Base-by-base conservation (phyloP, 352 stramenopile species). In the Globisporangium splendens region DNA sequence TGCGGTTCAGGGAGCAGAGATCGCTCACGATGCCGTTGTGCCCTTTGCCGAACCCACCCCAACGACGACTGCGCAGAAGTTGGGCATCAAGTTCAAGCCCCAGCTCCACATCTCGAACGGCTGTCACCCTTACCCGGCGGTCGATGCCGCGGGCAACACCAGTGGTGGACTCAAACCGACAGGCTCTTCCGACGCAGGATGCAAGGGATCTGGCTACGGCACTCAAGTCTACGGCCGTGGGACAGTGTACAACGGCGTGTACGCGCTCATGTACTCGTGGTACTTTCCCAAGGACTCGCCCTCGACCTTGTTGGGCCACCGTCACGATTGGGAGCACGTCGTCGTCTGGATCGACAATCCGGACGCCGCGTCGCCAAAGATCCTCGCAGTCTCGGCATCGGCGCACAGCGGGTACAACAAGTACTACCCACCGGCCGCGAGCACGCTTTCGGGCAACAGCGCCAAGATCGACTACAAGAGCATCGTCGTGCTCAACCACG, bases 211-310 rank as follows among this genome's bases (percentile, higher is more conserved):
- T 6, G 62, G 62, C 22, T 67, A 59, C 17, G 64, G 59, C 18
- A 62, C 64, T 0, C 65, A 72, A 53, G 49, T 72, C 4, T 72
- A 66, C 39, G 55, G 61, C 22, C 65, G 61, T 13, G 56, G 56
- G 11, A 38, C 20, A 12, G 52, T n/a, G 43, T 69, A 69, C 52
- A 61, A 71, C 18, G 56, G 51, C 22, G 44, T 42, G 13, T 68
- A 46, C 28, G 56, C 61, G 22, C 62, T 72, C 63, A 69, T 69
- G 65, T 71, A 73, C 60, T 63, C 61, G 18, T 74, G 68, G 68
- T 79, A 79, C 62, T 76, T 79, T 49, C 63, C 44, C 18, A 79
- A 75, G 57, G 67, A 79, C 60, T 65, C 65, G 41, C 68, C 68
- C 20, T 69, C 55, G 10, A 54, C 61, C 14, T 18, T 48, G 10